Evolutionary conservation across 495 filamentous ascomycete genomes (phyloP), one percentile per base, ranked within the genome.

Genomic region (Massariosphaeria phaeospora): DNA sequence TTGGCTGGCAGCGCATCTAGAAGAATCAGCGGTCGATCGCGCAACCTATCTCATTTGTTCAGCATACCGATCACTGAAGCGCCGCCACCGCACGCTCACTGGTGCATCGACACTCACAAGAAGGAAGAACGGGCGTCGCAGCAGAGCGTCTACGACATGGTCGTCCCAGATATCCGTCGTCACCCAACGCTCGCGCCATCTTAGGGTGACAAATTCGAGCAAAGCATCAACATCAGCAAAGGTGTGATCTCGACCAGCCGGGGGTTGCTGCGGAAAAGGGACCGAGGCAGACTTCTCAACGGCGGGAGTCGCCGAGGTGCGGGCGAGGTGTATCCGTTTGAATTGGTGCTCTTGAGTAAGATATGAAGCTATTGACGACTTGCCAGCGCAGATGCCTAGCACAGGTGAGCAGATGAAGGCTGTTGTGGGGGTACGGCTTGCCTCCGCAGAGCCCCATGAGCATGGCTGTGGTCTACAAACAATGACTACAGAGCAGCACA

Each of bases 391-490:
- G 51, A 95, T 88, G 51, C 85, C 91, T 94, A 11, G 65, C 23
- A 26, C 2, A 20, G 3, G 24, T 53, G 6, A 57, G 41, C 18
- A n/a, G 2, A 3, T 15, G 24, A 7, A 1, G 25, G 43, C 17
- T 18, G 15, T 0, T 7, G 13, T 53, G 29, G 6, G 21, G 30
- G 29, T 26, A 18, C 7, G 17, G 65, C 73, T 70, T 77, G 89
- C 90, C 84, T 70, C 93, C 91, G 69, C 89, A 96, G 51, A 98
- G 74, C 36, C 93, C 91, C 55, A 98, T 88, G 20, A 98, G 80
- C 91, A 96, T 97, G 13, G 25, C 51, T 15, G 10, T 20, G 20
- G 12, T 11, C 3, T 2, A 8, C 29, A 30, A 5, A 4, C 6
- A 11, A 26, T 11, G 36, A 11, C 8, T n/a, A 33, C 30, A 33